Percentiles rank a stretch among this genome's conserved stretches.
Conservation (phyloP, 2,329 filamentous ascomycete species). For the Calycina herbarum region DNA sequence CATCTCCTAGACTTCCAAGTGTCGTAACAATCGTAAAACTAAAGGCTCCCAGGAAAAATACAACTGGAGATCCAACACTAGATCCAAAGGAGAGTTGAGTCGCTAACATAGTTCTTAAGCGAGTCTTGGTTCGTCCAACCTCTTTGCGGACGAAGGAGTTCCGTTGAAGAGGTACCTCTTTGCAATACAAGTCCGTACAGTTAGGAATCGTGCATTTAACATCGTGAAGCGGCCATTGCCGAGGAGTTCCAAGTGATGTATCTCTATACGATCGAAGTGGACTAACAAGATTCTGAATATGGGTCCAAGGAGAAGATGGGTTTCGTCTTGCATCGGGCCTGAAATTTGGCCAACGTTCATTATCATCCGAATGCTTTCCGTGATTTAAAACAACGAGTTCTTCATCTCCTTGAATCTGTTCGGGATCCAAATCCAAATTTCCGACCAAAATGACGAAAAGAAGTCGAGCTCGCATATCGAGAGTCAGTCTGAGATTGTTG, state of each 20-base stretch:
- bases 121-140: conserved; percentile 23
- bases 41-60: conserved; percentile 28
- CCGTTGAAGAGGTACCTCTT: conserved; percentile 19
- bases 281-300: conserved; percentile 23
- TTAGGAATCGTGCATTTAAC: conserved; percentile 10
- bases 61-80: conserved; percentile 27
- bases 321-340: conserved; percentile 6
- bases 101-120: conserved; percentile 32
- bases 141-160: conserved; percentile 13
- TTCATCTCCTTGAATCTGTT: conserved; percentile 7
- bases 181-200: conserved; percentile 15
- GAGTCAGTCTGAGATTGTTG: conserved; percentile 15
- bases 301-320: conserved; percentile 21
- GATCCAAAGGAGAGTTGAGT: conserved; percentile 25
- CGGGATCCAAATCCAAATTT: conserved; percentile 27
- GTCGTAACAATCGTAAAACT: conserved; percentile 21
- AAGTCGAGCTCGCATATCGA: conserved; percentile 25
- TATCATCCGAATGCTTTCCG: conserved; percentile 9
- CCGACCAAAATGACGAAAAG: conserved; percentile 27
- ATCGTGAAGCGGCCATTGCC: conserved; percentile 24
- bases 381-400: conserved; percentile 15
- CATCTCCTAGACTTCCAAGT: conserved; percentile 19
- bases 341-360: conserved; percentile 17
- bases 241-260: conserved; percentile 15
- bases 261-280: conserved; percentile 22